Evolutionary conservation across 495 filamentous ascomycete genomes (phyloP), one percentile per base, ranked within the genome.

Genomic region (Gamarada debralockiae): DNA sequence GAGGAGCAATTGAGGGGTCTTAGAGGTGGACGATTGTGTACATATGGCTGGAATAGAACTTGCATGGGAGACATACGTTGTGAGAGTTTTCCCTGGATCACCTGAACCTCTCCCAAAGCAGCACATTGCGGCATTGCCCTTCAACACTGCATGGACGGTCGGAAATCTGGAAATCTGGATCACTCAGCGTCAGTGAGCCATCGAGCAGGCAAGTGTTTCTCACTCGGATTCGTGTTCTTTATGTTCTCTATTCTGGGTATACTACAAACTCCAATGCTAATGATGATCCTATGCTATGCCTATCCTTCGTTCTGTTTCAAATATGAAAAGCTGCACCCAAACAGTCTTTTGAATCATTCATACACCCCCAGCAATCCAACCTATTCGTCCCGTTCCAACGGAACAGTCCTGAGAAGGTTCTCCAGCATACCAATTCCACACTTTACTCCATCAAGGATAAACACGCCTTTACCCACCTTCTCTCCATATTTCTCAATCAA

Each of bases 381-480:
- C 10, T 10, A 29, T 10, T 29, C 10, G 5, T 29, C 27, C 27
- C 27, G 27, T 29, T 10, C 27, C 27, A 29, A 29, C 27, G 59
- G 54, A 21, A 57, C 41, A n/a, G 53, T 52, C 51, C 62, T 71
- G 29, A 82, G 63, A 61, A 74, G 63, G 31, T 79, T 75, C 52
- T 82, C 84, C 51, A 95, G 66, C 66, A 84, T 71, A 33, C 82
- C 81, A 58, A 88, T 77, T 37, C 87, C 92, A 24, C 87, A 86
- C 61, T 81, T 80, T 1, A 96, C 88, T 2, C 92, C 91, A 71
- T 97, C 92, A 31, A 96, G 76, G 56, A 96, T 82, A 62, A 75
- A 76, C 3, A 96, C 77, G 21, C 71, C 64, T 41, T 57, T 64
- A 0, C 86, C 89, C 42, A 77, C 71, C 13, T 74, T 67, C 38